Conservation (phyloP, 2,329 filamentous ascomycete species). For the Ascochyta fabae region DNA sequence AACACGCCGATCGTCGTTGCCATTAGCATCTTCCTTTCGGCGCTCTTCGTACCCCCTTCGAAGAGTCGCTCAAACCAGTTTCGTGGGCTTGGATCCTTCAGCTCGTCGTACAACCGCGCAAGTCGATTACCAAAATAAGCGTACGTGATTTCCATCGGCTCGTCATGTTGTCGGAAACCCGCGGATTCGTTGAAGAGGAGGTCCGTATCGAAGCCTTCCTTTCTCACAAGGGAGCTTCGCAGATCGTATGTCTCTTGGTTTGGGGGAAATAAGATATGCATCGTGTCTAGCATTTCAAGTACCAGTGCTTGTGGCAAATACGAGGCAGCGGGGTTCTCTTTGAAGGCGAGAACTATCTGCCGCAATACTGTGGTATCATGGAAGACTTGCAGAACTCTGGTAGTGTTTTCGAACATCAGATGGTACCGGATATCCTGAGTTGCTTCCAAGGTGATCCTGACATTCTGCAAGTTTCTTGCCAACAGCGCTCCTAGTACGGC, state of each 20-base stretch:
- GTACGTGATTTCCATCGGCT: slow-evolving; percentile 27
- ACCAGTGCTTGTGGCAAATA: no score
- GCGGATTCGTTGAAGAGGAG: slow-evolving; percentile 5
- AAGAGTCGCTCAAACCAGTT: slow-evolving; percentile 25
- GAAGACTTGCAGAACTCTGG: neutral
- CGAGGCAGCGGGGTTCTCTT: no score
- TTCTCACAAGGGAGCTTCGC: neutral
- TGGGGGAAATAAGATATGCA: no score
- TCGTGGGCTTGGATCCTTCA: slow-evolving; percentile 32
- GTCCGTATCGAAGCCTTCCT: neutral
- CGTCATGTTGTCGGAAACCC: slow-evolving; percentile 14
- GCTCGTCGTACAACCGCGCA: slow-evolving; percentile 30
- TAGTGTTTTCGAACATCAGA: neutral
- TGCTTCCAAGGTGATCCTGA: neutral
- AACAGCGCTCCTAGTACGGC: no score
- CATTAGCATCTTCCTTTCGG: slow-evolving; percentile 40
- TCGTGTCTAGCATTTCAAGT: no score
- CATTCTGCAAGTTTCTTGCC: no score
- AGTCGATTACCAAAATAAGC: slow-evolving; percentile 37
- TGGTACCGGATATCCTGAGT: neutral
- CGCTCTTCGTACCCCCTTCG: slow-evolving; percentile 24
- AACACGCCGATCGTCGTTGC: slow-evolving; percentile 40
- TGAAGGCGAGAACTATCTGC: neutral
- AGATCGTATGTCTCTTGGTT: no score
- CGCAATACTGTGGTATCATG: neutral